These are phyloP conservation scores for Lycium barbarum DNA, from an alignment of 257 asterid species.

Conservation along the genomic window DNA sequence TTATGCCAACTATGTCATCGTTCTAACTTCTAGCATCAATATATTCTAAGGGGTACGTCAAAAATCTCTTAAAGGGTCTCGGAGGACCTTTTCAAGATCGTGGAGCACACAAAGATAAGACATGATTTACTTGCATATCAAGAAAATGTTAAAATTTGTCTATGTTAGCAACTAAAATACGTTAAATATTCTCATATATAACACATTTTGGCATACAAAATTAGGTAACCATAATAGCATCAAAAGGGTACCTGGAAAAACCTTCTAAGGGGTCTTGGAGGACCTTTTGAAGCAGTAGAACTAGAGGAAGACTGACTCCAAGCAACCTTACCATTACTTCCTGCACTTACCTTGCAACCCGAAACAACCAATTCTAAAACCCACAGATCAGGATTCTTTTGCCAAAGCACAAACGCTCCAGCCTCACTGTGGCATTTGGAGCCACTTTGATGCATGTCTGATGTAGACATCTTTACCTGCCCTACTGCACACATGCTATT, in stretches of 20 bases:
- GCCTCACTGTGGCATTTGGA: conserved; percentile 48
- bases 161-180: not conserved
- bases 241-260: conserved; percentile 73
- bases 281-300: conserved; percentile 62
- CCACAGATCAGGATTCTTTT: conserved; percentile 88
- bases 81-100: conserved; percentile 71
- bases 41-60: conserved; percentile 54
- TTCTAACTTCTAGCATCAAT: not conserved
- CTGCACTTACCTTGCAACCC: conserved; percentile 71
- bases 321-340: conserved; percentile 80
- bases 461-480: conserved; percentile 71
- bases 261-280: conserved; percentile 84
- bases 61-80: conserved; percentile 75
- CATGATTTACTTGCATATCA: not conserved
- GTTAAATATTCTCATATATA: not conserved
- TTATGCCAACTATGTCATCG: not conserved
- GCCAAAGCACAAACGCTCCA: conserved; percentile 93
- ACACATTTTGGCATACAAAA: not conserved
- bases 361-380: conserved; percentile 80
- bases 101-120: not conserved
- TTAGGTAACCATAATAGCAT: not conserved
- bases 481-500: conserved; percentile 93
- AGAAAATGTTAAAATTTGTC: no score
- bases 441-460: conserved; percentile 40
- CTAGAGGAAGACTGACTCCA: conserved; percentile 83